Base-by-base conservation (phyloP, 23 red algal species). In the Gracilaria domingensis region DNA sequence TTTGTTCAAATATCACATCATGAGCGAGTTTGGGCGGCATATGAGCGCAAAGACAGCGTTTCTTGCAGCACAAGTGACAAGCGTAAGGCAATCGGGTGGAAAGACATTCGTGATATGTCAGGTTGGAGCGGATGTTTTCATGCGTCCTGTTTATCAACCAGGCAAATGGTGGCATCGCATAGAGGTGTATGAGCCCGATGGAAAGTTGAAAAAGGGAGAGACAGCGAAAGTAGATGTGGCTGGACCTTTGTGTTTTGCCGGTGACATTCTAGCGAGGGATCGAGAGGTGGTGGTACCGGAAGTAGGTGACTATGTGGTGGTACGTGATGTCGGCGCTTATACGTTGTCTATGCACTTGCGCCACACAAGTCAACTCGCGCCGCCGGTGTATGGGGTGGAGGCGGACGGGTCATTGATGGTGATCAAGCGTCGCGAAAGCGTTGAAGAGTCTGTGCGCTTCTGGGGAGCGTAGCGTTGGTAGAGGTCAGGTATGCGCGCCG, bases 1-100 rank as follows among this genome's bases (percentile, higher is more conserved):
- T 3, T 37, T 95, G 23, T 91, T 91, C 59, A 48, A 91, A 34
- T 95, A 80, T 61, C 59, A 65, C 49, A 25, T 90, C 8, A 48
- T 95, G 24, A 95, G 86, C 66, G 94, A 95, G 48, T 95, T 95
- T 87, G 94, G 94, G 12, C 84, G 94, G 39, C 85, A 75, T 36
- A 62, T 95, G 45, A 67, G 64, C 54, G 80, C 86, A 33, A 91
- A 67, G 17, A 80, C 79, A 25, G 94, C 65, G 14, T 87, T 85
- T 70, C 50, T 95, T 26, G 94, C 81, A 12, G 88, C 94, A 28
- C 86, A 59, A 28, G 94, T 95, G 26, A 80, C 81, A 56, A 37
- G 36, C 40, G 50, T 88, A 32, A 95, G 91, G 66, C 76, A 62
- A 20, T 82, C 94, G 8, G 94, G 94, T 49, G 83, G 89, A n/a